Conservation (phyloP, 805 yeast genomes). For the Wickerhamomyces chambardii region DNA sequence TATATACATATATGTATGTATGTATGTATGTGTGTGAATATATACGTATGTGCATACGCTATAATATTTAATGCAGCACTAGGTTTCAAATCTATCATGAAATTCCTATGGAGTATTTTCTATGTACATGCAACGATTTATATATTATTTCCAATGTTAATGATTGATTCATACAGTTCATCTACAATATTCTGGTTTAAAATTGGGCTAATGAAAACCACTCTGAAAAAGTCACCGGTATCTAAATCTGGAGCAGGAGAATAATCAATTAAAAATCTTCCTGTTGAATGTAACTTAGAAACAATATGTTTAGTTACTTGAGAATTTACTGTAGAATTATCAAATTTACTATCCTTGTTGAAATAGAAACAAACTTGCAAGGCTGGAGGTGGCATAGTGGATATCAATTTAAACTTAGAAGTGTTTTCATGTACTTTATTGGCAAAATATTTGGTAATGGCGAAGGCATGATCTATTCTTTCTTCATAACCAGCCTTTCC, state of each 20-base stretch:
- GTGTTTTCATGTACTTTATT: slow-evolving; percentile 21
- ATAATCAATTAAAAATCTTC: slow-evolving; percentile 69
- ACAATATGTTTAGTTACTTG: slow-evolving; percentile 54
- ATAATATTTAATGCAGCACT: too few species aligned
- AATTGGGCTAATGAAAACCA: slow-evolving; percentile 69
- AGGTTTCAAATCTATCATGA: too few species aligned
- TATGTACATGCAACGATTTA: not conserved
- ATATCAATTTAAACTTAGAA: slow-evolving; percentile 46
- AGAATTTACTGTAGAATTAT: slow-evolving; percentile 32
- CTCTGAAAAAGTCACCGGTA: slow-evolving; percentile 76
- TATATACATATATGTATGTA: too few species aligned
- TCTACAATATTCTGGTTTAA: slow-evolving; percentile 36
- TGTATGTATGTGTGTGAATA: too few species aligned
- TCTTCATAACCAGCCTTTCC: slow-evolving; percentile 57
- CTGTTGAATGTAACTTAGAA: slow-evolving; percentile 44
- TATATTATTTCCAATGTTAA: slow-evolving; percentile 21
- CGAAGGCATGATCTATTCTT: slow-evolving; percentile 68
- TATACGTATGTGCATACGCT: too few species aligned
- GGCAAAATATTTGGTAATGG: slow-evolving; percentile 55
- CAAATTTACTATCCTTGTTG: slow-evolving; percentile 31
- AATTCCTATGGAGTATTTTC: too few species aligned
- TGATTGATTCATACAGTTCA: slow-evolving; percentile 29
- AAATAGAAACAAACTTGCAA: slow-evolving; percentile 80
- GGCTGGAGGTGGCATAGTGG: slow-evolving; percentile 59
- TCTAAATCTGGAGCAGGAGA: slow-evolving; percentile 58